Evolutionary conservation across 2,329 filamentous ascomycete species (phyloP), one percentile per base, ranked within the genome.

Genomic region (Penicillium sp.): DNA sequence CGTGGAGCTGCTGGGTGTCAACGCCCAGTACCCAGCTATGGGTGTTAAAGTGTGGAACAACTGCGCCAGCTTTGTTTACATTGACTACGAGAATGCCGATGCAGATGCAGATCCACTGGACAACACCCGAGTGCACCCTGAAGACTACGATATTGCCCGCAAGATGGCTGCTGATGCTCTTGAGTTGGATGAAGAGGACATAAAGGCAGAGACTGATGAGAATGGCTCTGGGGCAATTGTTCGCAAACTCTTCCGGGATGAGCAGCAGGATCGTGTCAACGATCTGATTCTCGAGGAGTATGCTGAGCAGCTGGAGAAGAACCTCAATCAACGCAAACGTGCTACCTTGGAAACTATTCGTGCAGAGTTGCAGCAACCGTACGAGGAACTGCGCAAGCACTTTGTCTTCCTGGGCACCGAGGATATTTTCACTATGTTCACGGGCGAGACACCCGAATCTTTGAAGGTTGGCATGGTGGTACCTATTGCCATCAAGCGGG

Each of bases 141-240:
- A 99, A 79, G 95, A 99, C 72, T 99, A 99, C 75, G 95, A 99
- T 66, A 88, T 99, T 60, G 95, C 92, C 49, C 90, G 93, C 66
- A 99, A 99, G 78, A 98, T 99, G 89, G 95, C 95, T 21, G 95
- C 95, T 3, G 95, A 99, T 80, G 95, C 95, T 16, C 81, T 99
- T 48, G 93, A 97, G 72, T 83, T 99, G 64, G 95, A 99, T 66
- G 95, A 99, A 76, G 95, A 99, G 78, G 95, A 99, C 68, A 91
- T 99, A 71, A 96, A 96, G 76, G 91, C 90, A 1, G 93, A 98
- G 77, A 90, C 89, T 5, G 91, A 96, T 63, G 91, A 97, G 69
- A 91, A 92, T 62, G 95, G 95, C 0, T 83, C 90, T 0, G 92
- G 90, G 16, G 95, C 93, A 8, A 93, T 98, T 65, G 91, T 99